Percentiles rank a stretch among this genome's conserved stretches.
Conservation (phyloP, 306 rosid genomes). For the Dryas alaskensis region DNA sequence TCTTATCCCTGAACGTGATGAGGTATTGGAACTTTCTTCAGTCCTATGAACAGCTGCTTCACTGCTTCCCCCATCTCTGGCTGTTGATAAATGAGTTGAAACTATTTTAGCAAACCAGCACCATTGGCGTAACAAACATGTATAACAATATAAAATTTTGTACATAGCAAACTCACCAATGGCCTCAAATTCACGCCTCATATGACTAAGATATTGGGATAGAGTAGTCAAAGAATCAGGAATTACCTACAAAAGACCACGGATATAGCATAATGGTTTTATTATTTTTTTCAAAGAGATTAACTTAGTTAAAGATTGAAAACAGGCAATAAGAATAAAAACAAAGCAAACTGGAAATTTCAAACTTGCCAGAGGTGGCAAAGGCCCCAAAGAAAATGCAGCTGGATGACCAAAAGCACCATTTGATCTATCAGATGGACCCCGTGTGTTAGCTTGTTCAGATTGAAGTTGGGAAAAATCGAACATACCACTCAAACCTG, state of each 20-base stretch:
- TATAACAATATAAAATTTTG: conserved; percentile 17
- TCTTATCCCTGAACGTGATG: conserved; percentile 38
- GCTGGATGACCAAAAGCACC: conserved; percentile 54
- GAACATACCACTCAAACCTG: conserved; percentile 48
- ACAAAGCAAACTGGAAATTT: conserved; percentile 26
- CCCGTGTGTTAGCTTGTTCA: conserved; percentile 54
- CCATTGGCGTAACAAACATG: conserved; percentile 16
- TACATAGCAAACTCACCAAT: conserved; percentile 55
- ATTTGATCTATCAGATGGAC: conserved; percentile 51
- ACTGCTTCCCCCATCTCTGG: conserved; percentile 53
- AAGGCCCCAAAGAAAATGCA: conserved; percentile 61
- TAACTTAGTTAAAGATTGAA: neutral
- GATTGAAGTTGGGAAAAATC: conserved; percentile 53
- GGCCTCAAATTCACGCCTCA: conserved; percentile 64
- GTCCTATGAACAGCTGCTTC: conserved; percentile 42
- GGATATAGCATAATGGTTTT: conserved; percentile 14
- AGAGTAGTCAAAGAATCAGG: conserved; percentile 92
- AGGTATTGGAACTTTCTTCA: conserved; percentile 50
- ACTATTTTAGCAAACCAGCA: conserved; percentile 30
- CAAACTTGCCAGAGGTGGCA: conserved; percentile 71
- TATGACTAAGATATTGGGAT: conserved; percentile 62
- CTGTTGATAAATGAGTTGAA: conserved; percentile 45
- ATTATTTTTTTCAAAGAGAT: neutral
- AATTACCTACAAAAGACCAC: conserved; percentile 63
- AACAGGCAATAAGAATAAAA: conserved; percentile 13